Evolutionary conservation across 202 grass and related monocot species (phyloP), one percentile per base, ranked within the genome.

Genomic region (Zizania palustris): DNA sequence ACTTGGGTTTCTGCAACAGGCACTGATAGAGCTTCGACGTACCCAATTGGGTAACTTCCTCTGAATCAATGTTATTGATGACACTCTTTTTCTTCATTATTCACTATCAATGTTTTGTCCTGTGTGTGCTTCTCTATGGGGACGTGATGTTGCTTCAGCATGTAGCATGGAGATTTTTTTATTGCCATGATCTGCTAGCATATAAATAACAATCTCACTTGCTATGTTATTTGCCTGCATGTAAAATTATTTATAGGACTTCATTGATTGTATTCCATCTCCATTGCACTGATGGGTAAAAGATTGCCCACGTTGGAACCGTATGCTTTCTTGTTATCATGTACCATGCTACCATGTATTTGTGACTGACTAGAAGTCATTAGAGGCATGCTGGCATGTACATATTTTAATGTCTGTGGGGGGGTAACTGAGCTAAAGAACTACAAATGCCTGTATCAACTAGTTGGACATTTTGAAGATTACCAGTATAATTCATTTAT

Each of bases 1-100:
- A 80, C 66, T 79, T 98, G 96, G 96, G 86, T 87, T 65, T 74
- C 91, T 76, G 81, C 96, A 74, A 92, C 92, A 45, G 96, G 85
- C 67, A 90, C 81, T 37, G 96, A 98, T 85, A 86, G 87, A 63
- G 89, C 91, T 72, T 77, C 91, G 22, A 93, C 96, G 0, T 88
- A 88, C 73, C 87, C 87, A 11, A 90, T 95, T 15, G 88, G 96
- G 96, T 96, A 87, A 74, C 73, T 50, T 21, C 59, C 66, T 62
- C 3, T 3, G 14, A 74, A 65, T 74, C 60, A 56, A 36, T 44
- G 49, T n/a, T 49, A 53, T 57, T 49, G 11, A 12, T 72, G 66
- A 35, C 60, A 9, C 33, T 51, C 7, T 38, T 57, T 75, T 65
- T 18, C 67, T 16, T 59, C 45, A 41, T 69, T 64, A 64, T 62